phyloP scores from a whole-genome alignment of 164 flowering plant genomes.

The Euptelea pleiosperma region DNA sequence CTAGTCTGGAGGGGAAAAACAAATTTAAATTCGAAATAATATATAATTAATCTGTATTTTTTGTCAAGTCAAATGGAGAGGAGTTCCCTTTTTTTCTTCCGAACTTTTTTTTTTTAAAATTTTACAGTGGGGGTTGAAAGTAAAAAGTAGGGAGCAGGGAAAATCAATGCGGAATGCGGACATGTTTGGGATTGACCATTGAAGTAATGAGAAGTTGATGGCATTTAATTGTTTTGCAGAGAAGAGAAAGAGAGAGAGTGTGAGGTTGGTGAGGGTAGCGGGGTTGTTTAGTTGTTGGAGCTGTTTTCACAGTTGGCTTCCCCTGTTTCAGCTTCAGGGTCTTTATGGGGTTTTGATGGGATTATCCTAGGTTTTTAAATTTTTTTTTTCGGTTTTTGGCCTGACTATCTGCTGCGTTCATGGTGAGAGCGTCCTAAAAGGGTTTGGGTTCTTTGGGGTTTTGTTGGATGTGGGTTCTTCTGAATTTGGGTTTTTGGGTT shows the following conservation, averaged over 20 bases:
- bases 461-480: neutral
- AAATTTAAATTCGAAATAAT: too few relatives aligned
- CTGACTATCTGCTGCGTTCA: neutral
- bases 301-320: too few relatives aligned
- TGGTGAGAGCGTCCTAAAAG: constrained; percentile 4
- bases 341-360: constrained; percentile 1
- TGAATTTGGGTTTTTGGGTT: constrained; percentile 5
- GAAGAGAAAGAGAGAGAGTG: constrained; percentile 10
- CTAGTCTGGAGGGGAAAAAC: too few relatives aligned
- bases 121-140: too few relatives aligned
- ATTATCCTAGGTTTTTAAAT: neutral
- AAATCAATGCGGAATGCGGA: constrained; percentile 44
- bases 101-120: too few relatives aligned
- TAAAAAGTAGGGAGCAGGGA: constrained; percentile 1
- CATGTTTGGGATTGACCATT: constrained; percentile 29
- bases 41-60: too few relatives aligned
- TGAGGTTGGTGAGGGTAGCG: too few relatives aligned
- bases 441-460: neutral
- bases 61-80: too few relatives aligned
- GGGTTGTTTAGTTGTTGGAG: constrained; percentile 21
- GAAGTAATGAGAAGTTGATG: constrained; percentile 26
- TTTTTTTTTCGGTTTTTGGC: neutral
- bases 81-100: too few relatives aligned
- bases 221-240: constrained; percentile 22
- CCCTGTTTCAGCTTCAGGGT: neutral